Conservation (phyloP, 805 yeast species). For the Torulaspora indica region DNA sequence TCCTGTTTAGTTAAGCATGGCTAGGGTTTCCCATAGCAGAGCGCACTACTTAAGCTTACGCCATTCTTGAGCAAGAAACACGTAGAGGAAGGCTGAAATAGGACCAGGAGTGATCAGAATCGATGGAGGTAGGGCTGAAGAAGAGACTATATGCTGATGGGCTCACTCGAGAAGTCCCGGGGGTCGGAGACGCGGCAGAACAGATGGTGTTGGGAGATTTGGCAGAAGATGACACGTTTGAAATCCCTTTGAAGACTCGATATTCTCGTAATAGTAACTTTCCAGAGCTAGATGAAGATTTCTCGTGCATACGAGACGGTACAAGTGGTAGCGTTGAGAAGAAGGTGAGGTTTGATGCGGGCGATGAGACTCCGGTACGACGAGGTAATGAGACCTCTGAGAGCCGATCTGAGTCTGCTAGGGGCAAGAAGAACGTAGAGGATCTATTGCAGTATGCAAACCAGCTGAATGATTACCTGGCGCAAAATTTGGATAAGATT, state of each 20-base stretch:
- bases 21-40: neutral
- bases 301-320: neutral
- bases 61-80: neutral
- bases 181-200: constrained; percentile 15
- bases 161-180: constrained; percentile 13
- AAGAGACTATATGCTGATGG: constrained; percentile 2
- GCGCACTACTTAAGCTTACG: neutral
- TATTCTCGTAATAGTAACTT: constrained; percentile 21
- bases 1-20: constrained; percentile 2
- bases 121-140: constrained; percentile 5
- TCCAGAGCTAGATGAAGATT: constrained; percentile 15
- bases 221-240: constrained; percentile 22
- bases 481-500: constrained; percentile 27
- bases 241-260: constrained; percentile 27
- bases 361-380: constrained; percentile 5
- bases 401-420: constrained; percentile 10
- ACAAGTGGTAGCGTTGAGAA: constrained; percentile 11
- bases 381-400: neutral
- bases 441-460: constrained; percentile 30
- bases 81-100: neutral
- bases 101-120: neutral
- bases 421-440: constrained; percentile 23
- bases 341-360: constrained; percentile 21
- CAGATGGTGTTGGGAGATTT: constrained; percentile 14
- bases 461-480: constrained; percentile 26